phyloP scores from a whole-genome alignment of 768 basidiomycete genomes.

The Tylopilus rubrobrunneus region DNA sequence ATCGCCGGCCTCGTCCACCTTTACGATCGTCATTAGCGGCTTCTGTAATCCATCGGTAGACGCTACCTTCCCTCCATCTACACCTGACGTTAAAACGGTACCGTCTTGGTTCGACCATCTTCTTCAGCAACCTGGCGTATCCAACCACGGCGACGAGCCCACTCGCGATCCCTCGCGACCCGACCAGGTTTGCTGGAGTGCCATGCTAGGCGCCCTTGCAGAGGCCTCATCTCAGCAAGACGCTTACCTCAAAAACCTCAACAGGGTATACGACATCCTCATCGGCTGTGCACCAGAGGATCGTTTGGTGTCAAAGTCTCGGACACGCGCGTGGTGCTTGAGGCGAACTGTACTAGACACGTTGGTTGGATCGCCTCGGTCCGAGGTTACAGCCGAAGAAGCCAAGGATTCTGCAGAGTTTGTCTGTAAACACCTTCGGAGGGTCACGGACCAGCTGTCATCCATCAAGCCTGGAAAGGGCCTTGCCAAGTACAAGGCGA shows the following conservation, averaged over 20 bases:
- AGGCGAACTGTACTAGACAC: constrained; percentile 37
- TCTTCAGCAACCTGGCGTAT: constrained; percentile 39
- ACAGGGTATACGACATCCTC: constrained; percentile 47
- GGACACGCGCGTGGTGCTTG: constrained; percentile 43
- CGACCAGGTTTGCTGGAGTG: constrained; percentile 48
- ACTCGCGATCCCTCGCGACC: constrained; percentile 47
- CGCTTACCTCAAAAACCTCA: constrained; percentile 50
- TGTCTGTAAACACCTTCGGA: constrained; percentile 19
- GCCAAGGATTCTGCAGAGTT: constrained; percentile 23
- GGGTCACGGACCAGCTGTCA: constrained; percentile 2
- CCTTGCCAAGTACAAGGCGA: constrained; percentile 15
- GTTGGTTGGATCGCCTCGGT: background rate
- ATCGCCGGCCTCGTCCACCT: constrained; percentile 59
- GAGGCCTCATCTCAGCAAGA: constrained; percentile 23
- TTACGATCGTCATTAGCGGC: constrained; percentile 57
- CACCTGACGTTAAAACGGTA: constrained; percentile 56
- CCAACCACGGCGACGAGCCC: constrained; percentile 39
- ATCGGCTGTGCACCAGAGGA: constrained; percentile 34
- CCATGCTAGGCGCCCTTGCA: constrained; percentile 59
- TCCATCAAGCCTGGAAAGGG: constrained; percentile 13
- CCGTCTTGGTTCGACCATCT: constrained; percentile 70
- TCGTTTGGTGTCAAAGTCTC: constrained; percentile 31
- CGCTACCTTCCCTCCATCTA: background rate
- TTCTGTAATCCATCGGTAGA: constrained; percentile 44
- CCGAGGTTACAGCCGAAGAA: constrained; percentile 1